phyloP scores from a whole-genome alignment of 139 green algal species.

The Asterochloris sp. region DNA sequence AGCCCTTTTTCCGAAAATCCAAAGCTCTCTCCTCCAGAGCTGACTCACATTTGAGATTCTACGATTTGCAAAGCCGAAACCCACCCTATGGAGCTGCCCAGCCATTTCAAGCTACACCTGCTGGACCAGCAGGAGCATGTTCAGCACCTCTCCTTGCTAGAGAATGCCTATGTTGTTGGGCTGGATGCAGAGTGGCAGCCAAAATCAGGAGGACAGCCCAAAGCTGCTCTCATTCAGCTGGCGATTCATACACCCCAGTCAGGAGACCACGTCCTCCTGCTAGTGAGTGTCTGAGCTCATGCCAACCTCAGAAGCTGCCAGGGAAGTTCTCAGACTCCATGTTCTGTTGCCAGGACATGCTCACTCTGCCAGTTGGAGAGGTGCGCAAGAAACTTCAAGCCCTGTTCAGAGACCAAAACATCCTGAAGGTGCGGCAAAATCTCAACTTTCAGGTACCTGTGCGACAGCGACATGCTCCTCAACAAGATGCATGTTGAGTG shows the following conservation, averaged over 20 bases:
- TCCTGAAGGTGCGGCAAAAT: background rate
- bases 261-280: background rate
- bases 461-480: background rate
- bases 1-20: too few species aligned
- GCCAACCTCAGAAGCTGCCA: background rate
- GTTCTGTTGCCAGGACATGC: background rate
- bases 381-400: background rate
- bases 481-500: background rate
- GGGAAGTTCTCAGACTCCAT: background rate
- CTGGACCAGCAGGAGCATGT: too few species aligned
- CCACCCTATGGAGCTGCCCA: too few species aligned
- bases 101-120: too few species aligned
- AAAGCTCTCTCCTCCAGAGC: too few species aligned
- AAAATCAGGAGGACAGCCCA: background rate
- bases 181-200: slow-evolving; percentile 17
- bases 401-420: background rate
- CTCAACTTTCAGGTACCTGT: background rate
- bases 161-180: slow-evolving; percentile 3
- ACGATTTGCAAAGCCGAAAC: too few species aligned
- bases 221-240: background rate
- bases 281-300: background rate
- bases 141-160: background rate
- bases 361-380: background rate
- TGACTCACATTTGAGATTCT: too few species aligned
- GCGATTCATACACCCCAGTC: background rate